Evolutionary conservation across 179 eudicot species (phyloP).

Genomic region (Amaranthus tricolor): DNA sequence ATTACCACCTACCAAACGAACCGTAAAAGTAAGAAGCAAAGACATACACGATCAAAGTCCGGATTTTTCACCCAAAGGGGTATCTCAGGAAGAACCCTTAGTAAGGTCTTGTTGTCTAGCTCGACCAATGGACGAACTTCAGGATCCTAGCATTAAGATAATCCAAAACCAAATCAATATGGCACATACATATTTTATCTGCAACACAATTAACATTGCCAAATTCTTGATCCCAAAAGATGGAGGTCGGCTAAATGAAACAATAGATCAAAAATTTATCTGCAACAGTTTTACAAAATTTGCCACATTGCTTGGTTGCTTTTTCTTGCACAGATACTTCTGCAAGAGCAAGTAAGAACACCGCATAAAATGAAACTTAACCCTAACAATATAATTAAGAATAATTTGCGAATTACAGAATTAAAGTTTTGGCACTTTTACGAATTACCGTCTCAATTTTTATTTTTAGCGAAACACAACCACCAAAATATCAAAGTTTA

Average conservation of each 20-base stretch:
- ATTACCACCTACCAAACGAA: too few species aligned
- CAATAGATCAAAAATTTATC: neutral
- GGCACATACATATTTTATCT: too few species aligned
- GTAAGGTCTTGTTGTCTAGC: slow-evolving; percentile 38
- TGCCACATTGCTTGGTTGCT: neutral
- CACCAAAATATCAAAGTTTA: neutral
- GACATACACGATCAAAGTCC: too few species aligned
- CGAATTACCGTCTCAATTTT: too few species aligned
- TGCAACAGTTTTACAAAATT: neutral
- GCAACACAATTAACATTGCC: too few species aligned
- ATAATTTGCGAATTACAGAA: neutral
- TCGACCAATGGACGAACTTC: slow-evolving; percentile 44
- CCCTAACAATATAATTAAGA: neutral
- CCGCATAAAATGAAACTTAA: neutral
- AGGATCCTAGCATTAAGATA: slow-evolving; percentile 43
- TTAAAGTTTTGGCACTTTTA: too few species aligned
- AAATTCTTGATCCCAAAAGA: too few species aligned
- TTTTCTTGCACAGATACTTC: neutral
- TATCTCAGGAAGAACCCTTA: too few species aligned
- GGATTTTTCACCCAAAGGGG: too few species aligned
- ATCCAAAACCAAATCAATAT: neutral
- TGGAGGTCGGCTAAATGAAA: neutral
- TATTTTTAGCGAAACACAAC: neutral
- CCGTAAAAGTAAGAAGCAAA: neutral
- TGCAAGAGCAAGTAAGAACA: neutral